Conservation (phyloP, 805 yeast genomes). For the Komagataella populi region DNA sequence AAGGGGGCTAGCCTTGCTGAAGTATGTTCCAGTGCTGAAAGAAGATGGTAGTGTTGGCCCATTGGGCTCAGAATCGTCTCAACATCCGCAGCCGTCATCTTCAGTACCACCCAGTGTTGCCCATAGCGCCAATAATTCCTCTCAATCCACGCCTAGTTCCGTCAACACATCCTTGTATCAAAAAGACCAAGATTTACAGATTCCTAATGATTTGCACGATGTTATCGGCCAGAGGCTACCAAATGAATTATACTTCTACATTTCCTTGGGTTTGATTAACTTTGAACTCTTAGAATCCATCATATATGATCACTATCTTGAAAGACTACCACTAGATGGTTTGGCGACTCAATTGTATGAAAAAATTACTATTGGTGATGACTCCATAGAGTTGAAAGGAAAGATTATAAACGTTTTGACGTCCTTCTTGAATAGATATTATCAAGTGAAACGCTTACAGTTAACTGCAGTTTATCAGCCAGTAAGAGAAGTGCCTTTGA, state of each 20-base stretch:
- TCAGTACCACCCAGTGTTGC: background rate
- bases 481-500: conserved; percentile 20
- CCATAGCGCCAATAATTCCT: conserved; percentile 1
- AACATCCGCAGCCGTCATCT: background rate
- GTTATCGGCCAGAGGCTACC: conserved; percentile 78
- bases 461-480: conserved; percentile 23
- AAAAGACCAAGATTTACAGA: conserved; percentile 8
- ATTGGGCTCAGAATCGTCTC: conserved; percentile 14
- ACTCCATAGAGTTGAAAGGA: conserved; percentile 38
- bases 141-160: conserved; percentile 7
- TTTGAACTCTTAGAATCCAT: conserved; percentile 54
- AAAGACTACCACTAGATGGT: conserved; percentile 57
- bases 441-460: conserved; percentile 57
- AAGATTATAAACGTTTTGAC: conserved; percentile 56
- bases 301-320: conserved; percentile 45
- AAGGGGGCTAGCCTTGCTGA: conserved; percentile 56
- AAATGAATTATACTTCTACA: conserved; percentile 72
- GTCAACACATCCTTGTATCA: conserved; percentile 1
- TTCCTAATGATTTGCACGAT: conserved; percentile 75
- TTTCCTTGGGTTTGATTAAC: conserved; percentile 61
- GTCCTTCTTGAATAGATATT: conserved; percentile 67
- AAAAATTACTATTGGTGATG: conserved; percentile 30
- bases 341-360: conserved; percentile 45
- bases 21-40: conserved; percentile 63
- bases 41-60: conserved; percentile 58